phyloP scores from a whole-genome alignment of 192 early-diverging fungal genomes.

The Piromyces finnis region DNA sequence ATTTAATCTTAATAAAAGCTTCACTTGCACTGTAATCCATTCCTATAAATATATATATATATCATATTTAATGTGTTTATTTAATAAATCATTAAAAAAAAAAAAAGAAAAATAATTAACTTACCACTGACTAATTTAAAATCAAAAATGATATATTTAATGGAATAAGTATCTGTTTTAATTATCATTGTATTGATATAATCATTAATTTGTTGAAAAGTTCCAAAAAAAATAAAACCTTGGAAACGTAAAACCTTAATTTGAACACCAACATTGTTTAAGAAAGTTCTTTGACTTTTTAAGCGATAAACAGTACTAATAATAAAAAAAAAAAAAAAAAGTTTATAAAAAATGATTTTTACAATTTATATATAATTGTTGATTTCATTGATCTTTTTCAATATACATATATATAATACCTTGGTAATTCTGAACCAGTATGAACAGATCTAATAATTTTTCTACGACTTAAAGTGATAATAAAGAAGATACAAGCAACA shows the following conservation, averaged over 20 bases:
- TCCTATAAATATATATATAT: background rate
- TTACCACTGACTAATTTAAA: conserved; percentile 5
- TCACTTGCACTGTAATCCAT: conserved; percentile 2
- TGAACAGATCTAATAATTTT: background rate
- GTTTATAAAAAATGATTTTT: background rate
- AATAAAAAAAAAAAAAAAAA: background rate
- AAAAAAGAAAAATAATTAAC: conserved; percentile 16
- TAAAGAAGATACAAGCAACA: conserved; percentile 89
- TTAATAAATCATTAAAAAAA: no score
- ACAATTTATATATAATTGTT: no score
- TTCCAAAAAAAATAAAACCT: conserved; percentile 9
- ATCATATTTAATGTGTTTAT: no score
- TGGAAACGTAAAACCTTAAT: background rate
- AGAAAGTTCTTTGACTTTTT: background rate
- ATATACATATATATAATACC: background rate
- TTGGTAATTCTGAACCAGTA: background rate
- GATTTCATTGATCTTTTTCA: no score
- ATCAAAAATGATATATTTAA: background rate
- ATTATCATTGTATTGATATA: conserved; percentile 20
- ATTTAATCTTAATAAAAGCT: background rate
- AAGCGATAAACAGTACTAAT: background rate
- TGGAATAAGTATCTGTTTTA: conserved; percentile 5
- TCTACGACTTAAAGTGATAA: conserved; percentile 16
- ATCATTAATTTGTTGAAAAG: background rate
- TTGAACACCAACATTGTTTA: background rate